Conservation (phyloP, 2,329 filamentous ascomycete species). For the Colletotrichum theobromicola region DNA sequence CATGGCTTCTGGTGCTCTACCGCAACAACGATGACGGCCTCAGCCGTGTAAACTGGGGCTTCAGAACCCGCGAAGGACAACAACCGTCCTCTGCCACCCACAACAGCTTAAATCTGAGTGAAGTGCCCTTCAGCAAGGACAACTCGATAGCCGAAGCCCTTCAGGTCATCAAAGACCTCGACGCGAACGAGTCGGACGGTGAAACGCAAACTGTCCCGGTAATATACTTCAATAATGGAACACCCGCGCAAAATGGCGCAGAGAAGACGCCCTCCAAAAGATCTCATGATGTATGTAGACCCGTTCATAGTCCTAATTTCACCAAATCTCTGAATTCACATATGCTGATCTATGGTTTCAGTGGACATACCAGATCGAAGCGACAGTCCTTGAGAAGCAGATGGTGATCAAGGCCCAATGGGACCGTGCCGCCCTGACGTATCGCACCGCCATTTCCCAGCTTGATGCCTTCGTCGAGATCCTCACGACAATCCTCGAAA, state of each 20-base stretch:
- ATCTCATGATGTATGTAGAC: slow-evolving; percentile 13
- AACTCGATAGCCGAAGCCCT: slow-evolving; percentile 17
- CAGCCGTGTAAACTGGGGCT: slow-evolving; percentile 21
- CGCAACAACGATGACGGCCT: slow-evolving; percentile 25
- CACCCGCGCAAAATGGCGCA: background rate
- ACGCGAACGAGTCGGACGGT: background rate
- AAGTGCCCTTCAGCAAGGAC: slow-evolving; percentile 20
- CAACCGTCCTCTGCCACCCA: background rate
- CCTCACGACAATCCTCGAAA: slow-evolving; percentile 21
- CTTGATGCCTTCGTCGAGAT: slow-evolving; percentile 26
- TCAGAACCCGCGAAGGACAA: slow-evolving; percentile 1
- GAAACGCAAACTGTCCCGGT: slow-evolving; percentile 4
- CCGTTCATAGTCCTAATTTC: background rate
- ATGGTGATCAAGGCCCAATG: slow-evolving; percentile 24
- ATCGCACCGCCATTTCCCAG: slow-evolving; percentile 19
- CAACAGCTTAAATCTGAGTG: slow-evolving; percentile 13
- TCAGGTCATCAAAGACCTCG: slow-evolving; percentile 10
- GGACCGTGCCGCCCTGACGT: slow-evolving; percentile 20
- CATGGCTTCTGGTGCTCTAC: slow-evolving; percentile 27
- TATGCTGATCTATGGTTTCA: slow-evolving; percentile 5
- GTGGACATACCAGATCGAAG: slow-evolving; percentile 28
- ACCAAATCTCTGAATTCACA: background rate
- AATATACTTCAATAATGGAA: slow-evolving; percentile 22
- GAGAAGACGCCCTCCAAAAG: slow-evolving; percentile 13
- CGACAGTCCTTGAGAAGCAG: slow-evolving; percentile 11